Evolutionary conservation across 345 rosid genomes (phyloP).

Genomic region (Eucalyptus sideroxylon): DNA sequence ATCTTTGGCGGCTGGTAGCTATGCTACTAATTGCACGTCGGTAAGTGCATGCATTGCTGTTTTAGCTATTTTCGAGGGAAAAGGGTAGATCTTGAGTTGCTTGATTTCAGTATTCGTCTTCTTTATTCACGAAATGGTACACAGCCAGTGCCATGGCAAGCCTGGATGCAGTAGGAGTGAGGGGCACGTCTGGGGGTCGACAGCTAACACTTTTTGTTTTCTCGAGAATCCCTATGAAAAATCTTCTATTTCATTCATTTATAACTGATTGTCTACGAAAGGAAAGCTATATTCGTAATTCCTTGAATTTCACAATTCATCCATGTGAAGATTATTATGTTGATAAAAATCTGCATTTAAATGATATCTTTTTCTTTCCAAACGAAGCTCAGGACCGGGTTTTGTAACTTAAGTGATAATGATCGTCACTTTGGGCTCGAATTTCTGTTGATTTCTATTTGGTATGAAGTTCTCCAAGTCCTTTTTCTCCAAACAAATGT

Average conservation of each 20-base stretch:
- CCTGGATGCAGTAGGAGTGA: not conserved
- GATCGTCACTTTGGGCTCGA: not conserved
- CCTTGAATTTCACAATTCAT: not conserved
- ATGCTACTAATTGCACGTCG: slow-evolving; percentile 27
- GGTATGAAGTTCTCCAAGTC: not conserved
- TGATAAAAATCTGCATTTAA: not conserved
- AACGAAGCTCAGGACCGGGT: slow-evolving; percentile 16
- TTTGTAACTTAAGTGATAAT: not conserved
- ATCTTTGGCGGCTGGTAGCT: slow-evolving; percentile 19
- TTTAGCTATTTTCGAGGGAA: not conserved
- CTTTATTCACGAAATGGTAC: not conserved
- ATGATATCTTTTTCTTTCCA: not conserved
- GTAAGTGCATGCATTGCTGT: slow-evolving; percentile 15
- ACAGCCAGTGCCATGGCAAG: not conserved
- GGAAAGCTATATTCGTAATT: not conserved
- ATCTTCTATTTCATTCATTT: not conserved
- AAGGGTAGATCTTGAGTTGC: not conserved
- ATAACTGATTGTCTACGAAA: not conserved
- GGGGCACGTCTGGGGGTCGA: not conserved
- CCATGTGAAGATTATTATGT: not conserved
- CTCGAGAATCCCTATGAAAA: not conserved
- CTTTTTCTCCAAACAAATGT: not conserved
- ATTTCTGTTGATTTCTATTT: not conserved
- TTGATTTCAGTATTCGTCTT: not conserved
- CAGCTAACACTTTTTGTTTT: not conserved